Conservation (phyloP, 1,284 basidiomycete genomes). For the Lignosus rhinocerotis region DNA sequence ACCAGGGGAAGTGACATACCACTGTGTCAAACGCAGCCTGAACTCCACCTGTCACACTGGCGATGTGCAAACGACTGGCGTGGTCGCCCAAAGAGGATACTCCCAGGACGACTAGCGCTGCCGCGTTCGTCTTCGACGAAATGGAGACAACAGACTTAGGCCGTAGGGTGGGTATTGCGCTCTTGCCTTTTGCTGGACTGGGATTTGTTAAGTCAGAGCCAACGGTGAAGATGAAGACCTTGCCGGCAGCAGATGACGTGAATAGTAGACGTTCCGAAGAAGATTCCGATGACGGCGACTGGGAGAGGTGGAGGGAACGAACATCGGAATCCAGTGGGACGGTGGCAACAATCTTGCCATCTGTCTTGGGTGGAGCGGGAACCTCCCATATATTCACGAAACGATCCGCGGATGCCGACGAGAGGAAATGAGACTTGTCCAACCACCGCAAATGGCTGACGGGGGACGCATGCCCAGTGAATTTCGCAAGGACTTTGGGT, state of each 20-base stretch:
- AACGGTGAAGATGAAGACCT: conserved; percentile 63
- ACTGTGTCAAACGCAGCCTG: conserved; percentile 69
- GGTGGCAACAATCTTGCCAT: conserved; percentile 64
- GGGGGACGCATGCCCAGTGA: conserved; percentile 69
- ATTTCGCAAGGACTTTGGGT: conserved; percentile 47
- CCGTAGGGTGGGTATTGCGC: conserved; percentile 50
- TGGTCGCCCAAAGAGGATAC: conserved; percentile 46
- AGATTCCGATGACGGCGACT: conserved; percentile 25
- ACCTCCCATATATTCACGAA: conserved; percentile 72
- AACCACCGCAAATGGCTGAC: conserved; percentile 56
- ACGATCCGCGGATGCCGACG: conserved; percentile 74
- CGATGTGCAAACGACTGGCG: conserved; percentile 54
- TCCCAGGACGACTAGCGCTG: conserved; percentile 47
- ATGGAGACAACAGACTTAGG: conserved; percentile 50
- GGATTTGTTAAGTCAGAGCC: conserved; percentile 48
- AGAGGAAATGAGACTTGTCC: conserved; percentile 56
- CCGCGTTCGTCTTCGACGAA: conserved; percentile 41
- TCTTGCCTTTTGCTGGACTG: conserved; percentile 39
- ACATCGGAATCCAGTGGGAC: conserved; percentile 70
- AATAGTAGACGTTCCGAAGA: conserved; percentile 47
- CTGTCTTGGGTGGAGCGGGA: conserved; percentile 32
- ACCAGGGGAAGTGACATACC: conserved; percentile 43
- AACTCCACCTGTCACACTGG: conserved; percentile 62
- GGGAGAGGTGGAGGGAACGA: conserved; percentile 51
- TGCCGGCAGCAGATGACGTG: conserved; percentile 66